Base-by-base conservation (phyloP, 2,329 filamentous ascomycete genomes). In the Curvularia lunata region DNA sequence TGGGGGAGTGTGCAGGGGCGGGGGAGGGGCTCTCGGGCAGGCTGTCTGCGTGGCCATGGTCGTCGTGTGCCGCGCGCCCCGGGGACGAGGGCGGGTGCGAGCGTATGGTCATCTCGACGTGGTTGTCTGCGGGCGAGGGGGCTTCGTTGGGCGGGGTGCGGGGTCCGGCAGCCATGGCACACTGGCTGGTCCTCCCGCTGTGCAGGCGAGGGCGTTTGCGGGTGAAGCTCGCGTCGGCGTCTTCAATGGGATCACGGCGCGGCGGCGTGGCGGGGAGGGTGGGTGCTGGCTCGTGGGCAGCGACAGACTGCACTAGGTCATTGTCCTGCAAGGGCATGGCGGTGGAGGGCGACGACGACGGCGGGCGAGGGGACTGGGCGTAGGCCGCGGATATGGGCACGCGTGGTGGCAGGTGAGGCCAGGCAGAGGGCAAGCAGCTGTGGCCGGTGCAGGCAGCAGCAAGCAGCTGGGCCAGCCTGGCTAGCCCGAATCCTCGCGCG, bases 191-290 rank as follows among this genome's bases (percentile, higher is more conserved):
- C 62, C 61, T 64, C 64, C 73, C 79, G 65, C 77, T 76, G 65
- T 78, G 80, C 50, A 75, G 67, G 46, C 73, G 68, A 58, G 78
- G 79, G 67, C 79, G 77, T 73, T 82, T 82, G 68, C 80, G 78
- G 30, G 78, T 77, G 55, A 77, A 74, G 34, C 78, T 78, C 50
- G 75, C 70, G 66, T 81, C 76, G 54, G 77, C 76, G 72, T 82
- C 79, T 67, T 77, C 78, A 58, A 75, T 75, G 56, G 75, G 73
- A 62, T 81, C 76, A 69, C 79, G 79, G 61, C 74, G 74, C 19
- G 73, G 71, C 63, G 73, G 74, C 61, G 71, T 72, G 54, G 71
- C 67, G 61, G 70, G 68, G 63, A 65, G 63, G 58, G 66, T 68
- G 67, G 58, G 70, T 66, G 70, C 67, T 64, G 62, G 62, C 59